Evolutionary conservation across 164 flowering plant species (phyloP).

Genomic region (Macadamia tetraphylla): DNA sequence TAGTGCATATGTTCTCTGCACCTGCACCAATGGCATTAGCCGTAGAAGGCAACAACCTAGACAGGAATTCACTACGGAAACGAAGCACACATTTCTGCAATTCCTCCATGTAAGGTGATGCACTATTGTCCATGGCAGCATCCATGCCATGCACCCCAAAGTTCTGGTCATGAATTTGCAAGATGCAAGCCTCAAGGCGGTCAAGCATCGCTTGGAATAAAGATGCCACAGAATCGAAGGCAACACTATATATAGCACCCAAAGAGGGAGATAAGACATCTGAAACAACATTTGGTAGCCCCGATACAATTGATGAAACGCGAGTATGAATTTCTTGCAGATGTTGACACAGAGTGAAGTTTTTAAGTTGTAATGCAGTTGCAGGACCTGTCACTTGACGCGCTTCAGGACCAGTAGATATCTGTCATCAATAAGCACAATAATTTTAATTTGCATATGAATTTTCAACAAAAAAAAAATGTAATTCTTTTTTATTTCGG

Average conservation of each 20-base stretch:
- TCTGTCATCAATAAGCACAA: conserved; percentile 39
- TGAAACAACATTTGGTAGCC: conserved; percentile 63
- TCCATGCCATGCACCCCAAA: conserved; percentile 62
- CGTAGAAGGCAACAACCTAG: conserved; percentile 60
- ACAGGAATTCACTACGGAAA: conserved; percentile 76
- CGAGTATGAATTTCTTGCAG: conserved; percentile 86
- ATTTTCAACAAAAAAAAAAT: not conserved
- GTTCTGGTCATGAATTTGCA: conserved; percentile 90
- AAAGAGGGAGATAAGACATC: conserved; percentile 78
- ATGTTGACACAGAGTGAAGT: conserved; percentile 80
- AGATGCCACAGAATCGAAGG: conserved; percentile 82
- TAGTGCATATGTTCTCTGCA: conserved; percentile 67
- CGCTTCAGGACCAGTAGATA: conserved; percentile 90
- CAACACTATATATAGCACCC: conserved; percentile 71
- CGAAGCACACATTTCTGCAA: conserved; percentile 72
- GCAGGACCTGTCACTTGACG: conserved; percentile 88
- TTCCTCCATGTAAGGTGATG: conserved; percentile 96
- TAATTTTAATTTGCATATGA: not conserved
- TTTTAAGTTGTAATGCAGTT: conserved; percentile 73
- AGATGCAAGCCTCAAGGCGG: conserved; percentile 77
- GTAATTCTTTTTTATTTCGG: not conserved
- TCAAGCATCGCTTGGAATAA: conserved; percentile 88
- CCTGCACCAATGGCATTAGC: conserved; percentile 33
- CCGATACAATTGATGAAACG: conserved; percentile 46
- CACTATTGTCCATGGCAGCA: conserved; percentile 77